These are phyloP conservation scores for Stenocarpella maydis DNA, from an alignment of 2,329 filamentous ascomycete species.

Conservation along the genomic window DNA sequence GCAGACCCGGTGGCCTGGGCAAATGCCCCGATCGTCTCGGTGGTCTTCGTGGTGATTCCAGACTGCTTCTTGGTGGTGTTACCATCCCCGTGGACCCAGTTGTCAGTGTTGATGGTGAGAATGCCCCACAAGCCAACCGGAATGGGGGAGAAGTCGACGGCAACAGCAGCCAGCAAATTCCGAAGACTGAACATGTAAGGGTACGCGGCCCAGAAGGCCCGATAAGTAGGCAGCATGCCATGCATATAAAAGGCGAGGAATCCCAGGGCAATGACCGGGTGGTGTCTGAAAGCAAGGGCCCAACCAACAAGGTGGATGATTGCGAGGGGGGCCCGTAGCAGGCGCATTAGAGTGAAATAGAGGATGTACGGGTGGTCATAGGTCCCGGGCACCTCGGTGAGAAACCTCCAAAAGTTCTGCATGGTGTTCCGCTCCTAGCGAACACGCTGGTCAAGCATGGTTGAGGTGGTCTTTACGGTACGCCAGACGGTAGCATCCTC, in stretches of 20 bases:
- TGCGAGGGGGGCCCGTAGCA: conserved; percentile 4
- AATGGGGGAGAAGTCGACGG: conserved; percentile 11
- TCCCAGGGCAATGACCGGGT: neutral
- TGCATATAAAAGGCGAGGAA: conserved; percentile 14
- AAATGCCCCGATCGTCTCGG: neutral
- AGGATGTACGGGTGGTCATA: conserved; percentile 17
- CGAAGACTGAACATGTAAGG: conserved; percentile 21
- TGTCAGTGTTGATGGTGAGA: conserved; percentile 13
- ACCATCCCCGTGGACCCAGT: conserved; percentile 24
- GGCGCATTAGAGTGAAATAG: conserved; percentile 1
- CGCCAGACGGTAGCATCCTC: conserved; percentile 18
- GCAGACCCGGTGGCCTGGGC: neutral
- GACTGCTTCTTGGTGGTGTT: conserved; percentile 7
- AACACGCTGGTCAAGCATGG: conserved; percentile 25
- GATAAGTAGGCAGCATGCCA: neutral
- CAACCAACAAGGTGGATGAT: conserved; percentile 17
- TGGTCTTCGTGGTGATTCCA: neutral
- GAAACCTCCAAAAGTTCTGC: conserved; percentile 12
- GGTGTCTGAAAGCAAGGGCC: neutral
- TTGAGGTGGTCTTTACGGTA: conserved; percentile 5
- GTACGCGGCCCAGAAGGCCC: conserved; percentile 14
- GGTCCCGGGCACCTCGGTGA: conserved; percentile 15
- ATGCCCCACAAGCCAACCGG: conserved; percentile 23
- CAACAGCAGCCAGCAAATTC: conserved; percentile 15
- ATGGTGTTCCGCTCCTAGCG: conserved; percentile 28